A percentile compares a stretch with the other conserved stretches of the same genome.
phyloP scores from a whole-genome alignment of 495 filamentous ascomycete species.

The Pseudevernia furfuracea region DNA sequence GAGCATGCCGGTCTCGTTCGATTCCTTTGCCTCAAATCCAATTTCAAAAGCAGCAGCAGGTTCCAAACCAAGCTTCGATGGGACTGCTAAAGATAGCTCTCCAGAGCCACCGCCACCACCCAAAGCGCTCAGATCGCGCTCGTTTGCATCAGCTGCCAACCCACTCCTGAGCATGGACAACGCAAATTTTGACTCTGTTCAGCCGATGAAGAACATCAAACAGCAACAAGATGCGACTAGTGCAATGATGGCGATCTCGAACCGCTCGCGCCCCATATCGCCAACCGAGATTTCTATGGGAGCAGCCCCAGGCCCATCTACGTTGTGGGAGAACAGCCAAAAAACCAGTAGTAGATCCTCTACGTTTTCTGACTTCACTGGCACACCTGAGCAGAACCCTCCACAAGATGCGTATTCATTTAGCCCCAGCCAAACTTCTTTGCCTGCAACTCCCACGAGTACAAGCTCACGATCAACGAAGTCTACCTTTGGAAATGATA shows the following conservation, averaged over 20 bases:
- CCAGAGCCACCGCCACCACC: conserved; percentile 44
- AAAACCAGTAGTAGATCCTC: conserved; percentile 34
- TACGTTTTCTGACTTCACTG: conserved; percentile 28
- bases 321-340: conserved; percentile 21
- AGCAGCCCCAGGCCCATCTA: conserved; percentile 41
- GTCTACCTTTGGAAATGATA: conserved; percentile 5
- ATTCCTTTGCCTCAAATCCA: conserved; percentile 28
- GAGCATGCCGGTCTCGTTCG: conserved; percentile 44
- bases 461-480: conserved; percentile 16
- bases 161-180: conserved; percentile 57
- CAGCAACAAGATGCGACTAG: conserved; percentile 51
- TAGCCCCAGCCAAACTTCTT: conserved; percentile 21
- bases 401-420: not conserved
- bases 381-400: conserved; percentile 11
- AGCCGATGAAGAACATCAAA: conserved; percentile 35
- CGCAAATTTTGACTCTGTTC: conserved; percentile 48
- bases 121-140: conserved; percentile 51
- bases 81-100: conserved; percentile 22
- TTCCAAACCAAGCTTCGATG: conserved; percentile 27
- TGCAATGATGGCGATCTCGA: conserved; percentile 59
- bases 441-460: conserved; percentile 19
- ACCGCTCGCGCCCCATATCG: conserved; percentile 50
- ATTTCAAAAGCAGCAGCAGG: conserved; percentile 34
- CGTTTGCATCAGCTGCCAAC: conserved; percentile 55
- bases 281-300: conserved; percentile 45